Evolutionary conservation across 2,329 filamentous ascomycete species (phyloP).

Genomic region (Cytospora schulzeri): DNA sequence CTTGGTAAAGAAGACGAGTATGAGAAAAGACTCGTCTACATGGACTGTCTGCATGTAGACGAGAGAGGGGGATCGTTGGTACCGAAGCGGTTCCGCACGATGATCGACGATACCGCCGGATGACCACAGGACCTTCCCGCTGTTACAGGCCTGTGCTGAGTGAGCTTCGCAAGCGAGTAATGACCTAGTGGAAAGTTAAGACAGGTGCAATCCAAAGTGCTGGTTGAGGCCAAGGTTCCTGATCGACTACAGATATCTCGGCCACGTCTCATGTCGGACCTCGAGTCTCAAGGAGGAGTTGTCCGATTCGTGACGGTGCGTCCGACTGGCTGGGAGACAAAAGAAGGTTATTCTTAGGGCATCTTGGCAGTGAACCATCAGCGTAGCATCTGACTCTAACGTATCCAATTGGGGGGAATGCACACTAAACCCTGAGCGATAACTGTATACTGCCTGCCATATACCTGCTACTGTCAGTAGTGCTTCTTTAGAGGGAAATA

Average conservation of each 20-base stretch:
- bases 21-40: constrained; percentile 13
- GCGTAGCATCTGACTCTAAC: constrained; percentile 13
- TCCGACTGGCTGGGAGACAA: constrained; percentile 21
- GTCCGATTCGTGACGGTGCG: background rate
- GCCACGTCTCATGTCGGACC: too few relatives aligned
- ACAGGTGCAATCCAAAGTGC: too few relatives aligned
- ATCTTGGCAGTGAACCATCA: constrained; percentile 16
- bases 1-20: background rate
- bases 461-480: background rate
- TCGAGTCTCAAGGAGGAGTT: background rate
- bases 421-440: constrained; percentile 12
- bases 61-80: constrained; percentile 15
- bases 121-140: background rate
- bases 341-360: constrained; percentile 23
- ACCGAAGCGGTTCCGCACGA: background rate
- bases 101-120: background rate
- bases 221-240: too few relatives aligned
- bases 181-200: background rate
- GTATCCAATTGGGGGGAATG: background rate
- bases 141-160: background rate
- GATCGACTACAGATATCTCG: too few relatives aligned
- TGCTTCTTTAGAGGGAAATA: background rate
- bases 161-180: background rate
- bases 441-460: background rate
- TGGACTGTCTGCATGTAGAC: background rate